Evolutionary conservation across 108 stramenopile genomes (phyloP), one percentile per base, ranked within the genome.

Genomic region (Nitzschia putrida): DNA sequence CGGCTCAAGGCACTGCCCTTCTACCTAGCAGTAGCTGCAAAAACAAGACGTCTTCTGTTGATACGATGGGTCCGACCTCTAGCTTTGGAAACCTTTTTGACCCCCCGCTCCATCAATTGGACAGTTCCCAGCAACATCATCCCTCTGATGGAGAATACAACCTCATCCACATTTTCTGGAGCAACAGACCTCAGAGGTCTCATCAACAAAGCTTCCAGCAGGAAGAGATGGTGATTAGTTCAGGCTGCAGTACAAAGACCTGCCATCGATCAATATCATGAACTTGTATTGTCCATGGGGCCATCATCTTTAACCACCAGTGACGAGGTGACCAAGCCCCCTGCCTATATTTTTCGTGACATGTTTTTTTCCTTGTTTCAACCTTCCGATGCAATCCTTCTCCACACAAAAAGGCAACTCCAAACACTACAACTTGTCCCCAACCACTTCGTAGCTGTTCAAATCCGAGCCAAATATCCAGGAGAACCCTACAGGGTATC

Each of bases 1-100:
- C 81, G 81, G 12, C 61, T 82, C 20, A 77, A 68, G 40, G 20
- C 77, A 2, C 23, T 82, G 26, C 77, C 81, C 24, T 40, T 78
- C 3, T 73, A 72, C 40, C 40, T 82, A 12, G 47, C 55, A 14
- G 22, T 71, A 16, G 81, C 77, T n/a, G 57, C 64, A n/a, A 56
- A 63, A 26, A 59, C 72, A 22, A 66, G 67, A 18, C 72, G 77
- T 40, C 58, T 82, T 12, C 23, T 82, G 43, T 66, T 81, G 7
- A 52, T 81, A 13, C 63, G 73, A 11, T 81, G 80, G 80, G 49
- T 12, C 7, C 54, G 74, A 44, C 83, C 83, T 8, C 47, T 34
- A 53, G n/a, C 51, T 8, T 49, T 84, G 25, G 77, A 78, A 64
- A 39, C 40, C 8, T 84, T 84, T 57, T 51, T 84, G 22, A 21